Base-by-base conservation (phyloP, 2,329 filamentous ascomycete species). In the Emmonsia crescens region DNA sequence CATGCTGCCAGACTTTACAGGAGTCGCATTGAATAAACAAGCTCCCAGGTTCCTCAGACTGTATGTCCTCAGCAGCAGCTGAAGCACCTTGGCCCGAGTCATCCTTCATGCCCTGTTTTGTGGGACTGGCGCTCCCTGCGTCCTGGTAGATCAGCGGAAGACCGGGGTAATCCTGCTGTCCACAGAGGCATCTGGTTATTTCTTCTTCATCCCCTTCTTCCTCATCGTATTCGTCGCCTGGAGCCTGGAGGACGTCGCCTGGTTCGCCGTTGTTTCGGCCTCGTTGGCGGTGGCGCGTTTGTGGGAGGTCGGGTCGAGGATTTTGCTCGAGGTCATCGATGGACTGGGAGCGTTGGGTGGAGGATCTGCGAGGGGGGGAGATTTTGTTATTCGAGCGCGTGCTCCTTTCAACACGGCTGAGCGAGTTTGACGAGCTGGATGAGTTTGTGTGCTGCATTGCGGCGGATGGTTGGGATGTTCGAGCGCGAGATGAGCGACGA, bases 1-100 rank as follows among this genome's bases (percentile, higher is more conserved):
- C 94, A 74, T 99, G 94, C 75, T 99, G 94, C 94, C 93, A 99
- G 65, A 97, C 94, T 74, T 96, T 95, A 80, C 94, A 99, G 66
- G 89, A 82, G 77, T 97, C 94, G 82, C 94, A 99, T 79, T 97
- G 93, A 67, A 99, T 92, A 76, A 96, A 99, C 76, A 97, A 88
- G 59, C 92, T 93, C 52, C 93, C 94, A 67, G 93, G 83, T 66
- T 97, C 93, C 70, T 96, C 91, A 38, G 86, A 85, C 65, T 90
- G 80, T 65, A 79, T 70, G 64, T 82, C 80, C 63, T 79, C 86
- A 78, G 77, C 85, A 77, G 74, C 81, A 75, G 74, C 82, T 76
- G 77, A 85, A 77, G 73, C 82, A 76, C 68, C 85, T 80, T 65
- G 80, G 74, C 69, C 85, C 80, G 70, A 80, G 62, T 83, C 80